phyloP scores from a whole-genome alignment of 495 filamentous ascomycete species.

The Aspergillus homomorphus region DNA sequence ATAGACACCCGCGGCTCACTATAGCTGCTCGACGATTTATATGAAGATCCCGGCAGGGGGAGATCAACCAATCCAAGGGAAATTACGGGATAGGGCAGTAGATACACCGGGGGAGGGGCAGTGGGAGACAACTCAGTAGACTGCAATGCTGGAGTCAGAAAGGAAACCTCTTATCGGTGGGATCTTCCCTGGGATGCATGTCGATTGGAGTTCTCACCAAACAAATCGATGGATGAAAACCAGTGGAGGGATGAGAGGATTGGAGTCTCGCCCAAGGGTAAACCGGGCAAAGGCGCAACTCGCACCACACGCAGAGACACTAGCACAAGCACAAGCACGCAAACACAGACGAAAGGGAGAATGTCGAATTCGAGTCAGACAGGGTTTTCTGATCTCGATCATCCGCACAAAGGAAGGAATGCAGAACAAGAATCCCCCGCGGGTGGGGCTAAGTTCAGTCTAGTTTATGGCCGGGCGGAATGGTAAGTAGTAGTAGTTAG shows the following conservation, averaged over 20 bases:
- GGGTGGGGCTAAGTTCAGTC: conserved; percentile 17
- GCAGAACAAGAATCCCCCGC: conserved; percentile 13
- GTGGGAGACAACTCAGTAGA: conserved; percentile 22
- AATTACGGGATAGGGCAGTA: conserved; percentile 10
- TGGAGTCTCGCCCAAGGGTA: neutral
- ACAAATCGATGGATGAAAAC: neutral
- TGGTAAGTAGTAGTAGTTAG: neutral
- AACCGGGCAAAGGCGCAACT: neutral
- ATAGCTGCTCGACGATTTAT: neutral
- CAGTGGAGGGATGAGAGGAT: neutral
- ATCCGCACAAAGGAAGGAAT: conserved; percentile 15
- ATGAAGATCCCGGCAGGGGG: neutral
- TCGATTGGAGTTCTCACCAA: conserved; percentile 14
- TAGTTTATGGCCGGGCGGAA: conserved; percentile 7
- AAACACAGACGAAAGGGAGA: conserved; percentile 5
- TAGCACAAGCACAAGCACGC: neutral
- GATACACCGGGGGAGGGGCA: conserved; percentile 16
- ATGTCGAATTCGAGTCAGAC: neutral
- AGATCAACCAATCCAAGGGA: neutral
- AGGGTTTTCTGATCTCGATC: neutral
- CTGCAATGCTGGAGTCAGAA: conserved; percentile 17
- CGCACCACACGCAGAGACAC: neutral
- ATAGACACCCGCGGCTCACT: neutral
- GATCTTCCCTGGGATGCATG: conserved; percentile 20
- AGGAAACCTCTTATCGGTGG: conserved; percentile 14